Evolutionary conservation across 345 rosid species (phyloP).

Genomic region (Ceriops zippeliana): DNA sequence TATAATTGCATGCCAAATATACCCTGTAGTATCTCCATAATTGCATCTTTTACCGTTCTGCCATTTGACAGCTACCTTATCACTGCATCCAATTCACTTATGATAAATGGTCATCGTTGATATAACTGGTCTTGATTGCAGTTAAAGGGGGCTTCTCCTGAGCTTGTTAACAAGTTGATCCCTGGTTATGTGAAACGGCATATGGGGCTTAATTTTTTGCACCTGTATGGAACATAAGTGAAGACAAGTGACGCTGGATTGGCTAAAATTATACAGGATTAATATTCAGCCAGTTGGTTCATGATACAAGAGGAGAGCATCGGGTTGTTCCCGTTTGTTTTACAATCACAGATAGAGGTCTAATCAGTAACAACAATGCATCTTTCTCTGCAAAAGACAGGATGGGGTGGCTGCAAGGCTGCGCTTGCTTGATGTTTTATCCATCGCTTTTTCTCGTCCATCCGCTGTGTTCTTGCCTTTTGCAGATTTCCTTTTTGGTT

Average conservation of each 20-base stretch:
- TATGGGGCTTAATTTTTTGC: slow-evolving; percentile 64
- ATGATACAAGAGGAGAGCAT: slow-evolving; percentile 17
- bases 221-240: slow-evolving; percentile 56
- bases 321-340: slow-evolving; percentile 1
- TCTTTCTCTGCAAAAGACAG: slow-evolving; percentile 13
- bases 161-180: slow-evolving; percentile 69
- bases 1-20: not conserved
- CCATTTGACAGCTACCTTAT: not conserved
- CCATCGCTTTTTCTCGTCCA: slow-evolving; percentile 12
- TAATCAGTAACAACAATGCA: slow-evolving; percentile 34
- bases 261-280: not conserved
- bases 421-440: slow-evolving; percentile 18
- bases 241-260: slow-evolving; percentile 9
- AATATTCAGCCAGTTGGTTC: slow-evolving; percentile 21
- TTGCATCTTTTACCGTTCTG: not conserved
- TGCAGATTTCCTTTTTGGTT: slow-evolving; percentile 24
- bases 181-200: slow-evolving; percentile 79
- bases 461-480: slow-evolving; percentile 8
- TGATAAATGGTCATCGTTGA: not conserved
- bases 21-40: no score
- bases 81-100: not conserved
- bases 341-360: slow-evolving; percentile 28
- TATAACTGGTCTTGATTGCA: slow-evolving; percentile 21
- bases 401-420: slow-evolving; percentile 29
- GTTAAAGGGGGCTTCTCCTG: slow-evolving; percentile 69